A percentile compares a stretch with the other conserved stretches of the same genome.
These are phyloP conservation scores for Scutellaria baicalensis DNA, from an alignment of 257 asterid genomes.

Conservation along the genomic window DNA sequence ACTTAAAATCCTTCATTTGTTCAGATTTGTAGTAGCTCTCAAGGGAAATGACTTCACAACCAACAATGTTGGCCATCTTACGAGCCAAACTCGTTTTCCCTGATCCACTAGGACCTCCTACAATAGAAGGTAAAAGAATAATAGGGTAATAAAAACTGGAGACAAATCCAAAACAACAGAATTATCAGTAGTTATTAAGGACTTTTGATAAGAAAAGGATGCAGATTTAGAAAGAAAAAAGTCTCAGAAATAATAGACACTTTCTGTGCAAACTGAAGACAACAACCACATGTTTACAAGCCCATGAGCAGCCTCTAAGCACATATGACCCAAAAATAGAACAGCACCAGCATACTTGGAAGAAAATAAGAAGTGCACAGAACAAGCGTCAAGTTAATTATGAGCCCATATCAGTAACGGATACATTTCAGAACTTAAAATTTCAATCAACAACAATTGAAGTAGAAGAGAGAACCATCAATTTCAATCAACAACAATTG, in stretches of 20 bases:
- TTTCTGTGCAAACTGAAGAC: constrained; percentile 1
- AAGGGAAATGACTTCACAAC: constrained; percentile 98
- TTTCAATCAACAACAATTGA: neutral
- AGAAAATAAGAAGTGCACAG: neutral
- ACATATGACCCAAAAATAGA: neutral
- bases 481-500: neutral
- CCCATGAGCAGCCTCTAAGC: neutral
- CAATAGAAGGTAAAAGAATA: constrained; percentile 10
- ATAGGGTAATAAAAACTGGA: constrained; percentile 3
- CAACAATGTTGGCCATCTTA: constrained; percentile 98
- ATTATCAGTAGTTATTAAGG: neutral
- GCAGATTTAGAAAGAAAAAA: neutral
- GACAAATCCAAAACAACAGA: constrained; percentile 5
- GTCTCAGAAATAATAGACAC: neutral
- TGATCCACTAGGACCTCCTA: constrained; percentile 99
- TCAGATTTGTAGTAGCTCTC: constrained; percentile 91
- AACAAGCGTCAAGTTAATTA: neutral
- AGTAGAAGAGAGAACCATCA: neutral
- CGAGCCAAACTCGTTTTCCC: constrained; percentile 99
- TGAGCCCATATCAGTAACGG: neutral
- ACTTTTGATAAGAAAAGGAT: neutral
- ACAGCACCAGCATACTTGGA: neutral
- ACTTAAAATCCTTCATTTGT: constrained; percentile 82
- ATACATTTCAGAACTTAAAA: neutral
- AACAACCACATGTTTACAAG: neutral